These are phyloP conservation scores for Arabidopsis arenosa DNA, from an alignment of 345 rosid genomes.

Conservation along the genomic window DNA sequence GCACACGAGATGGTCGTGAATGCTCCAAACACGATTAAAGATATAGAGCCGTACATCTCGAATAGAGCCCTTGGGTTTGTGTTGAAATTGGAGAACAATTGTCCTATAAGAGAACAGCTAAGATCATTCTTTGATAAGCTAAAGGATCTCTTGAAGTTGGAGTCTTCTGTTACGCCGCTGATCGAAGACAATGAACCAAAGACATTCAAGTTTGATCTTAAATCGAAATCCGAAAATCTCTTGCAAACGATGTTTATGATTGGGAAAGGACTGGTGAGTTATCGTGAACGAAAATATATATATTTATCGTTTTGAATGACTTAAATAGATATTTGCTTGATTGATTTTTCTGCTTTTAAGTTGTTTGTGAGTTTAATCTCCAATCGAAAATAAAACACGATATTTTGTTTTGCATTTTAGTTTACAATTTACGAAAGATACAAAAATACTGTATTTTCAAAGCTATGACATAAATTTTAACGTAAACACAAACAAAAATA, in stretches of 20 bases:
- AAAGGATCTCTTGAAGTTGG: conserved; percentile 38
- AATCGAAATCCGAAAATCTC: conserved; percentile 33
- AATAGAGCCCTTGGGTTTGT: conserved; percentile 40
- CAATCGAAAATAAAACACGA: no score
- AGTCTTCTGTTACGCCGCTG: conserved; percentile 33
- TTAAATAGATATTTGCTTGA: not conserved
- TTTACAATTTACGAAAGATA: no score
- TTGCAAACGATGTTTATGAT: conserved; percentile 27
- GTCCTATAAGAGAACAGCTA: conserved; percentile 35
- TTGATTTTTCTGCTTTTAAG: not conserved
- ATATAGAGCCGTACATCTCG: conserved; percentile 36
- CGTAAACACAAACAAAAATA: not conserved
- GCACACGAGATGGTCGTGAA: conserved; percentile 17
- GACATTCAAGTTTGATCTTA: conserved; percentile 26
- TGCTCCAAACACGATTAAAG: conserved; percentile 29
- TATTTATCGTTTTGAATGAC: not conserved
- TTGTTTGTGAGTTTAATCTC: no score
- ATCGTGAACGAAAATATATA: not conserved
- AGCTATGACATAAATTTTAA: not conserved
- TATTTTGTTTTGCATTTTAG: no score
- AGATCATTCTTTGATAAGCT: conserved; percentile 36
- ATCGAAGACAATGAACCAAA: conserved; percentile 25
- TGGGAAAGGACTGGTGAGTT: conserved; percentile 41
- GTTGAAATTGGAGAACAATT: conserved; percentile 29
- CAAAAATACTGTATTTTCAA: not conserved